Percentiles rank a stretch among this genome's conserved stretches.
These are phyloP conservation scores for Fusarium humuli DNA, from an alignment of 2,329 filamentous ascomycete species.

Conservation along the genomic window DNA sequence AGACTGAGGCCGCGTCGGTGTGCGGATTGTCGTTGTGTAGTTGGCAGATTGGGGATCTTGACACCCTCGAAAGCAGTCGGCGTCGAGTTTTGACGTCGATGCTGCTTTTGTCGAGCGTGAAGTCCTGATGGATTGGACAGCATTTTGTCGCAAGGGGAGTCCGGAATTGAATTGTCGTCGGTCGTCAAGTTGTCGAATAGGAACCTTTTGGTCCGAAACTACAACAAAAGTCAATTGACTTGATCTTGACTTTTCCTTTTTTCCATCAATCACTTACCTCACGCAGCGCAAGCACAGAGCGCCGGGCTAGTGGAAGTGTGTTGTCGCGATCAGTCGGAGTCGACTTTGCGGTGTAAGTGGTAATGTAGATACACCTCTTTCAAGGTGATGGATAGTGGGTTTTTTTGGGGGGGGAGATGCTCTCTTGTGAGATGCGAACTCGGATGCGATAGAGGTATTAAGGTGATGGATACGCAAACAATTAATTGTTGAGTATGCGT, in stretches of 20 bases:
- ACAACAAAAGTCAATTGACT: conserved; percentile 12
- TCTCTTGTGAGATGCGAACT: conserved; percentile 26
- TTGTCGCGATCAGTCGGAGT: conserved; percentile 62
- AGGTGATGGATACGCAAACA: conserved; percentile 13
- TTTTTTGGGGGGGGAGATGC: conserved; percentile 35
- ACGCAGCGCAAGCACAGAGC: conserved; percentile 85
- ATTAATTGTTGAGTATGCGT: not conserved
- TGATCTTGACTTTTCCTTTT: not conserved
- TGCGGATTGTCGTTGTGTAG: conserved; percentile 59
- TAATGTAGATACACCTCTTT: conserved; percentile 47
- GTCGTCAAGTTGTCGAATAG: conserved; percentile 62
- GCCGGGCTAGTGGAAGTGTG: conserved; percentile 71
- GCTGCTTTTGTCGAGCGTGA: conserved; percentile 68
- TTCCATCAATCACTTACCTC: conserved; percentile 67
- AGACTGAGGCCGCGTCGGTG: conserved; percentile 89
- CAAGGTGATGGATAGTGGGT: conserved; percentile 44
- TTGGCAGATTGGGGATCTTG: conserved; percentile 73
- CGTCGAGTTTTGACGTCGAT: conserved; percentile 90
- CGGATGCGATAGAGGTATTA: conserved; percentile 27
- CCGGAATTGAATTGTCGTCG: conserved; percentile 68
- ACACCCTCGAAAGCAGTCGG: conserved; percentile 80
- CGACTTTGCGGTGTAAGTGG: conserved; percentile 52
- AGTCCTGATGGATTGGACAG: conserved; percentile 81
- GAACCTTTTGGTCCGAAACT: conserved; percentile 64
- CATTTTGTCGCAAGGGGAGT: conserved; percentile 79